Conservation (phyloP, 352 stramenopile genomes). For the Phytophthora foliorum region DNA sequence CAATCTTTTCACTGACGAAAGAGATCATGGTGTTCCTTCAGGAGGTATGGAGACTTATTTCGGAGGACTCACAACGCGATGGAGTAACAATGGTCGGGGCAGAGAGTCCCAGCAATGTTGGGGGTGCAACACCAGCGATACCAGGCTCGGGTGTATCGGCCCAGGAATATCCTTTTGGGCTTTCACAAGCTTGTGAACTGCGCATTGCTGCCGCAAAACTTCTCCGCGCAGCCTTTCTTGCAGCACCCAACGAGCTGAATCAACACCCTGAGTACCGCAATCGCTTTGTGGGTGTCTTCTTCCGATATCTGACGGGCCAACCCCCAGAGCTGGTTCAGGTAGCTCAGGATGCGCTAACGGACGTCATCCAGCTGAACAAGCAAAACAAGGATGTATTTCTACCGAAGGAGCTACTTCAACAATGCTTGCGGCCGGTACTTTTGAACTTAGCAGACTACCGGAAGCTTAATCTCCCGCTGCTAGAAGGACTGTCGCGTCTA, state of each 20-base stretch:
- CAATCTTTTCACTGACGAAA: conserved; percentile 88
- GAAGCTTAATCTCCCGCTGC: conserved; percentile 96
- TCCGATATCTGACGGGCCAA: conserved; percentile 90
- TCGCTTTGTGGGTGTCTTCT: conserved; percentile 92
- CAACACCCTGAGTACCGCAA: conserved; percentile 87
- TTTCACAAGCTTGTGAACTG: conserved; percentile 84
- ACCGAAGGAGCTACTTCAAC: conserved; percentile 96
- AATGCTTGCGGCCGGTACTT: conserved; percentile 96
- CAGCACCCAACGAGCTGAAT: conserved; percentile 85
- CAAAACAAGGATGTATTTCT: conserved; percentile 89
- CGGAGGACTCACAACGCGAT: conserved; percentile 64
- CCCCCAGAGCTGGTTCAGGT: conserved; percentile 84
- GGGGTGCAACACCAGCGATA: conserved; percentile 34
- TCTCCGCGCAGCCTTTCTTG: conserved; percentile 87
- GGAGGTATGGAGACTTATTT: conserved; percentile 88
- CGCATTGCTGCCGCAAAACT: conserved; percentile 91
- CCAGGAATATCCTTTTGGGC: conserved; percentile 89
- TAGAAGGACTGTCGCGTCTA: conserved; percentile 94
- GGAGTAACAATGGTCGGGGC: conserved; percentile 35
- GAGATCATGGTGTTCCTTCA: conserved; percentile 89
- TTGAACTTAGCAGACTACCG: conserved; percentile 97
- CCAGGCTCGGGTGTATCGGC: conserved; percentile 59
- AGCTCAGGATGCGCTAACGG: conserved; percentile 83
- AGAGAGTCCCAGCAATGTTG: conserved; percentile 36
- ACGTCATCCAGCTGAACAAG: conserved; percentile 90